Base-by-base conservation (phyloP, 371 early-diverging fungal species). In the Saksenaea vasiformis region DNA sequence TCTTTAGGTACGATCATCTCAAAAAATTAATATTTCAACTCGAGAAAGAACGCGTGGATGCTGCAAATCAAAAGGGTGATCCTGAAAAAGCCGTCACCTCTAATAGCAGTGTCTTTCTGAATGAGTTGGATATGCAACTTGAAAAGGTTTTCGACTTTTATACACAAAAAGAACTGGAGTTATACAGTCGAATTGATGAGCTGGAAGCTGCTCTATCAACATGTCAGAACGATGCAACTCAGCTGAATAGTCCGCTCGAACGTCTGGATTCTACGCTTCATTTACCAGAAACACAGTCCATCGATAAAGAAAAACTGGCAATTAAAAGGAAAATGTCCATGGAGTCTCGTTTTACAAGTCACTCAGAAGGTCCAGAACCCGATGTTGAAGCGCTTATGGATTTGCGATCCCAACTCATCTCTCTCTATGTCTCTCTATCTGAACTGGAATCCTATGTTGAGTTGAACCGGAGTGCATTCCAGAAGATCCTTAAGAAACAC, bases 401-500 rank as follows among this genome's bases (percentile, higher is more conserved):
- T 51, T 44, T 73, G 17, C 73, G 76, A 37, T 61, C 70, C n/a
- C 80, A 72, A 19, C 59, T 74, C 24, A 78, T 87, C 61, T 85
- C 90, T 56, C 74, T 92, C 54, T 94, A 89, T 67, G 89, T 94
- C 36, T 78, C 85, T 56, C 76, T 97, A 2, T 88, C 88, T 34
- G 95, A 96, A 64, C 85, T 98, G 10, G 88, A 93, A 54, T 88
- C 94, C 26, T 99, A 91, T 68, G 90, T 90, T 24, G 90, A 94
- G 59, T 82, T 98, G 51, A 98, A 99, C 83, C 82, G 87, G 53
- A 95, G 92, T 1, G 98, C 97, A 4, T 98, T 99, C 74, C 82
- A 89, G 70, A 99, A 97, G 78, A 93, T 98, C 68, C 78, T 98
- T n/a, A 98, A 97, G 74, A 97, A 98, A 77, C 93, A 91, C 68